phyloP scores from a whole-genome alignment of 768 basidiomycete species.

The Amanita brunnescens region DNA sequence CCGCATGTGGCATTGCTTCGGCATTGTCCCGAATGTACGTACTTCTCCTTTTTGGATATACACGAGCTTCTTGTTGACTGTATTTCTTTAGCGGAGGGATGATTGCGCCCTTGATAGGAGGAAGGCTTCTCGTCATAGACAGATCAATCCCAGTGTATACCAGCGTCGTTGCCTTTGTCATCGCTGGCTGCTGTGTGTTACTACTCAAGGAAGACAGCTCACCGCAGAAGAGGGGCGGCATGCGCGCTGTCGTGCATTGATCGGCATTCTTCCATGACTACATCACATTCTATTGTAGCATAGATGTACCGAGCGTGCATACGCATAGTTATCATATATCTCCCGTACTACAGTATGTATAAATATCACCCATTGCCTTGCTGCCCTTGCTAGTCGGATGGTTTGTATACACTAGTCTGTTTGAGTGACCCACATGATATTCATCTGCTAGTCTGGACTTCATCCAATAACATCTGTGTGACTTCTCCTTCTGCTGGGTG shows the following conservation, averaged over 20 bases:
- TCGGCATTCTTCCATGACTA: not conserved
- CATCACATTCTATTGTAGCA: too few species aligned
- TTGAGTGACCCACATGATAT: too few species aligned
- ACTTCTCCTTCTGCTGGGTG: too few species aligned
- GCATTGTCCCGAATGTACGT: conserved; percentile 77
- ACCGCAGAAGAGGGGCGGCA: conserved; percentile 14
- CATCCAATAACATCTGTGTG: too few species aligned
- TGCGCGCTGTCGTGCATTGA: conserved; percentile 21
- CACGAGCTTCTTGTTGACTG: conserved; percentile 3
- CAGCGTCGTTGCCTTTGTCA: conserved; percentile 55
- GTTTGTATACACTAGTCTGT: too few species aligned
- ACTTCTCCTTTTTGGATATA: not conserved
- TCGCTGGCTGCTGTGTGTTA: conserved; percentile 57
- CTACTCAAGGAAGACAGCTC: conserved; percentile 40
- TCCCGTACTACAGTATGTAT: not conserved
- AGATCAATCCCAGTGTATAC: conserved; percentile 69
- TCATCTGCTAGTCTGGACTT: too few species aligned
- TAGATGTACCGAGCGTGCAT: not conserved
- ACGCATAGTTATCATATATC: not conserved
- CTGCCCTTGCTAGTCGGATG: too few species aligned
- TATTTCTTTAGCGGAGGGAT: conserved; percentile 62
- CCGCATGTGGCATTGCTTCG: conserved; percentile 82
- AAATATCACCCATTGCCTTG: too few species aligned
- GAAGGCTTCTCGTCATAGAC: conserved; percentile 57
- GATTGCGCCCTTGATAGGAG: conserved; percentile 78